phyloP scores from a whole-genome alignment of 495 filamentous ascomycete genomes.

The Usnea hakonensis region DNA sequence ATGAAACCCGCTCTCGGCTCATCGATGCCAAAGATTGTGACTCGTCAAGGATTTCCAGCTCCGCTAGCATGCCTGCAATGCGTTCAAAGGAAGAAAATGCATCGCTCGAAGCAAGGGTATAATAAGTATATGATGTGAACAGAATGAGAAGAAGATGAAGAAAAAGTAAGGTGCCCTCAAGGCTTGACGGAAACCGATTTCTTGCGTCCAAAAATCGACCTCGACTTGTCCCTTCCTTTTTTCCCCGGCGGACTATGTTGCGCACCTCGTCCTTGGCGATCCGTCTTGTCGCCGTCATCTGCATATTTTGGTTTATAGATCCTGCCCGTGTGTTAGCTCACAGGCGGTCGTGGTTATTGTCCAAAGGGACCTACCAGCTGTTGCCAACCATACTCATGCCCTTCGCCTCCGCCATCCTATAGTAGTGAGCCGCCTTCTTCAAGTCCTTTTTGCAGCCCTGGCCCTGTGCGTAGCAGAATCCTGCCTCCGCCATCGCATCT shows the following conservation, averaged over 20 bases:
- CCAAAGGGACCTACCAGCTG: constrained; percentile 66
- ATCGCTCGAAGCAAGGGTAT: constrained; percentile 7
- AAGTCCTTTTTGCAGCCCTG: constrained; percentile 89
- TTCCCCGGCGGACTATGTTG: constrained; percentile 41
- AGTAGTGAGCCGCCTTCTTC: constrained; percentile 87
- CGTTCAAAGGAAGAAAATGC: not conserved
- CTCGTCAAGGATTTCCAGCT: not conserved
- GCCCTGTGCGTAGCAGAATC: constrained; percentile 81
- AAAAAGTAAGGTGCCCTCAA: constrained; percentile 1
- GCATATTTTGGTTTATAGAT: constrained; percentile 91
- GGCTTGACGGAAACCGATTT: constrained; percentile 34
- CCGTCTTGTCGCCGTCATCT: constrained; percentile 44
- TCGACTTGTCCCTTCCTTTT: constrained; percentile 55
- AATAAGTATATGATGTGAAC: constrained; percentile 10
- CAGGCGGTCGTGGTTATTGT: not conserved
- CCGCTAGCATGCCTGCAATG: not conserved
- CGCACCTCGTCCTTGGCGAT: constrained; percentile 34
- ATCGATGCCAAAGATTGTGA: not conserved
- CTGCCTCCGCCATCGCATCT: constrained; percentile 82
- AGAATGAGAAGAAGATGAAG: not conserved
- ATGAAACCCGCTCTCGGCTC: not conserved
- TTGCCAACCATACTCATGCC: constrained; percentile 97
- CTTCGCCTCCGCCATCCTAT: constrained; percentile 81
- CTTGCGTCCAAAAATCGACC: constrained; percentile 60
- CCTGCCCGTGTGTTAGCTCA: constrained; percentile 40